phyloP scores from a whole-genome alignment of 176 grass and related monocot genomes.

The Avena insularis region DNA sequence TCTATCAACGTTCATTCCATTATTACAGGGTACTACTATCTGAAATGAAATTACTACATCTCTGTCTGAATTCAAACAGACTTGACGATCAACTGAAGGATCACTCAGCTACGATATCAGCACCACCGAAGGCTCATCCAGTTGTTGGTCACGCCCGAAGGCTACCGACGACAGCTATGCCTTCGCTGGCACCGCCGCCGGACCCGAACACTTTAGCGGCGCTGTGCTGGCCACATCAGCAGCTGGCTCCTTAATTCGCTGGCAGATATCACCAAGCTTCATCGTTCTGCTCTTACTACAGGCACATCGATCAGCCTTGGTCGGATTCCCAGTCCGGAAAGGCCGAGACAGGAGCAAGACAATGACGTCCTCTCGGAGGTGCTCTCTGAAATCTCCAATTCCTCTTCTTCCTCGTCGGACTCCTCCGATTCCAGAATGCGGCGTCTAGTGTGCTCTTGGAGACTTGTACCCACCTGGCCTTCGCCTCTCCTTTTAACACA shows the following conservation, averaged over 20 bases:
- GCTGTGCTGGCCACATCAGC: constrained; percentile 23
- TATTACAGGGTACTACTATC: background rate
- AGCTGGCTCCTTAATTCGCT: background rate
- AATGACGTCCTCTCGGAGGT: background rate
- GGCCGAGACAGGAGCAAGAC: background rate
- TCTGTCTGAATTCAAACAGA: background rate
- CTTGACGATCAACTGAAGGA: background rate
- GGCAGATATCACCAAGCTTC: background rate
- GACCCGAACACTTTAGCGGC: constrained; percentile 25
- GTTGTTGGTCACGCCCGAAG: background rate
- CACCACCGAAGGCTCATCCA: constrained; percentile 21
- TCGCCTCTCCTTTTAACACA: background rate
- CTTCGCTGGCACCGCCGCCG: constrained; percentile 31
- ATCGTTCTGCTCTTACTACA: background rate
- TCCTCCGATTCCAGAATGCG: constrained; percentile 47
- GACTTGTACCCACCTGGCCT: constrained; percentile 54
- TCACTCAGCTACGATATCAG: background rate
- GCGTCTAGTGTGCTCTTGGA: constrained; percentile 74
- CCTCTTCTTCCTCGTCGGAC: constrained; percentile 39
- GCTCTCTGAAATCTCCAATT: background rate
- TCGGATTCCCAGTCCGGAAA: constrained; percentile 52
- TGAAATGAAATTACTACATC: background rate
- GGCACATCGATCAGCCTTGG: constrained; percentile 47
- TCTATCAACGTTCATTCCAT: constrained; percentile 18
- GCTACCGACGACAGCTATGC: constrained; percentile 9